Evolutionary conservation across 257 asterid genomes (phyloP).

Genomic region (Jaltomata sinuosa): DNA sequence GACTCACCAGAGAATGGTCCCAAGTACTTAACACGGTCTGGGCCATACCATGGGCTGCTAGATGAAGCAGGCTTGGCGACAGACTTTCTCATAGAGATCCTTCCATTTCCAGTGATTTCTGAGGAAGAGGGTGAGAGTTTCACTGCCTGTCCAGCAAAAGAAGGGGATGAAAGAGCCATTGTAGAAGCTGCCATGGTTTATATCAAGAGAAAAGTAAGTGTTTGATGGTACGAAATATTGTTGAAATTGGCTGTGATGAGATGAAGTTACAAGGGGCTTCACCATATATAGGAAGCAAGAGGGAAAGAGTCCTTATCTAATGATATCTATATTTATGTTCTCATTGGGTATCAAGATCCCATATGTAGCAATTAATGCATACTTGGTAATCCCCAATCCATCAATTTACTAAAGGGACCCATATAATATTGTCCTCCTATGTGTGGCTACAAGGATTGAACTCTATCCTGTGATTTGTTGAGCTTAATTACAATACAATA

Average conservation of each 20-base stretch:
- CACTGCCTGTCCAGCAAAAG: slow-evolving; percentile 8
- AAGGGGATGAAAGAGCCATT: slow-evolving; percentile 22
- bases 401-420: not conserved
- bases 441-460: not conserved
- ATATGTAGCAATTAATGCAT: not conserved
- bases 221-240: not conserved
- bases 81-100: slow-evolving; percentile 6
- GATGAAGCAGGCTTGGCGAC: slow-evolving; percentile 17
- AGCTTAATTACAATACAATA: not conserved
- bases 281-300: not conserved
- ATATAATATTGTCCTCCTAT: not conserved
- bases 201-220: not conserved
- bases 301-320: not conserved
- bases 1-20: slow-evolving; percentile 65
- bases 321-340: not conserved
- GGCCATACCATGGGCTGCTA: slow-evolving; percentile 63
- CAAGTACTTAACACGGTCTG: slow-evolving; percentile 58
- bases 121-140: slow-evolving; percentile 2
- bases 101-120: not conserved
- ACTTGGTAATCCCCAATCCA: not conserved
- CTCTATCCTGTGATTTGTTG: not conserved
- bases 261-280: not conserved
- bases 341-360: not conserved
- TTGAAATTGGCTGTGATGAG: not conserved
- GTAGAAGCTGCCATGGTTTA: slow-evolving; percentile 5